Evolutionary conservation across 2,329 filamentous ascomycete species (phyloP).

Genomic region (Colletotrichum sp.): DNA sequence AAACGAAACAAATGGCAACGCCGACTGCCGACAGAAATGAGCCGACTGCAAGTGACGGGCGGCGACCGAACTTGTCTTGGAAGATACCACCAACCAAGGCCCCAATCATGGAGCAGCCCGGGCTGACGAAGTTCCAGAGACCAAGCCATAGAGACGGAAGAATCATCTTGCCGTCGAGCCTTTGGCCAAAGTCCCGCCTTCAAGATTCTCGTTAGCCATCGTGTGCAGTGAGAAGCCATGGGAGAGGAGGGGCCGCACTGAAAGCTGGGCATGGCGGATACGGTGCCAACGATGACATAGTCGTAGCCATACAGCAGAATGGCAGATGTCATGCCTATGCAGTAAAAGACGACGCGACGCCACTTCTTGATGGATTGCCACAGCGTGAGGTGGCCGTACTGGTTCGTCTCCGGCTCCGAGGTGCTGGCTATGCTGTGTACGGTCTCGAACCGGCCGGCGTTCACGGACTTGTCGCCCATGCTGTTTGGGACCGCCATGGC

Average conservation of each 20-base stretch:
- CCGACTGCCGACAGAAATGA: constrained; percentile 40
- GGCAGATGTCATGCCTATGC: constrained; percentile 28
- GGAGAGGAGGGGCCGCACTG: constrained; percentile 22
- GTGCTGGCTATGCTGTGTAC: constrained; percentile 8
- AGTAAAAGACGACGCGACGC: constrained; percentile 27
- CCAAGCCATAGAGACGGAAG: constrained; percentile 49
- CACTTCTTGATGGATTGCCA: constrained; percentile 30
- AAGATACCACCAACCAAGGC: constrained; percentile 40
- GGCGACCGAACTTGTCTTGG: constrained; percentile 44
- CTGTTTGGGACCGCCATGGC: not conserved
- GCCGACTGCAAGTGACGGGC: constrained; percentile 37
- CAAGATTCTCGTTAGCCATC: not conserved
- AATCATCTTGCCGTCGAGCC: constrained; percentile 34
- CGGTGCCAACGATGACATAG: constrained; percentile 34
- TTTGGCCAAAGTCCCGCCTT: constrained; percentile 37
- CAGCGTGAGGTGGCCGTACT: constrained; percentile 20
- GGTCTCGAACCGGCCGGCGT: not conserved
- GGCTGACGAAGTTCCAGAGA: constrained; percentile 46
- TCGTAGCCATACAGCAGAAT: constrained; percentile 34
- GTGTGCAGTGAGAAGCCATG: too few species aligned
- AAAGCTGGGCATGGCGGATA: constrained; percentile 34
- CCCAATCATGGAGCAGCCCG: constrained; percentile 43
- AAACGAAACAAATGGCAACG: constrained; percentile 35
- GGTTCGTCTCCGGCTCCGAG: constrained; percentile 12
- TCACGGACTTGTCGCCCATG: constrained; percentile 7